Percentiles rank a stretch among this genome's conserved stretches.
Evolutionary conservation across 202 grass and related monocot genomes (phyloP).

Genomic region (Dendrocalamus latiflorus): DNA sequence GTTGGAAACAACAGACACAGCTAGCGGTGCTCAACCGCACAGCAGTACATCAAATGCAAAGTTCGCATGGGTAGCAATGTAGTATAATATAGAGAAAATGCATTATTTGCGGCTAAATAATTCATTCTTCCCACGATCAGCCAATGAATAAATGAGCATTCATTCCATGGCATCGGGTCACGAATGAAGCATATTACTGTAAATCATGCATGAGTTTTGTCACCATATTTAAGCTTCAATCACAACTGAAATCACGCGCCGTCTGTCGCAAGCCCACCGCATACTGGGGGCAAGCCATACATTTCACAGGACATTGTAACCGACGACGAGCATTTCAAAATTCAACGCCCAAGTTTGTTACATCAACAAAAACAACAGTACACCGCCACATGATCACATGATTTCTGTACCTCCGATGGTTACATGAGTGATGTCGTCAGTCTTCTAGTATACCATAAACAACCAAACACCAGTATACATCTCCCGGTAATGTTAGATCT

Average conservation of each 20-base stretch:
- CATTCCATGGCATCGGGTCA: no score
- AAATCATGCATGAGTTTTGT: neutral
- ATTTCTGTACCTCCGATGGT: neutral
- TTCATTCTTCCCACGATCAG: no score
- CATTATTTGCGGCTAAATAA: no score
- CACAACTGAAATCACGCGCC: neutral
- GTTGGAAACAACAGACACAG: no score
- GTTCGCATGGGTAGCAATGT: no score
- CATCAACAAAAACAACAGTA: neutral
- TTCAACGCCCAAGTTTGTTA: neutral
- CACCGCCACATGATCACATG: neutral
- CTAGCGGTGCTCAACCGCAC: no score
- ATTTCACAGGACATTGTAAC: neutral
- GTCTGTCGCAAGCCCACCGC: neutral
- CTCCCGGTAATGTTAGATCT: constrained; percentile 25
- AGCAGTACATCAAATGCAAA: no score
- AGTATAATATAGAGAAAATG: no score
- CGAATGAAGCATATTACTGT: no score
- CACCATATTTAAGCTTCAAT: neutral
- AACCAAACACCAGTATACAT: neutral
- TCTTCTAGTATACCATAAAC: neutral
- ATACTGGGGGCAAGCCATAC: neutral
- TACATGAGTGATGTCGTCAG: neutral
- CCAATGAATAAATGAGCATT: no score
- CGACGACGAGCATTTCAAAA: neutral